phyloP scores from a whole-genome alignment of 225 moss, liverwort and hornwort species.

The Anthoceros angustus region DNA sequence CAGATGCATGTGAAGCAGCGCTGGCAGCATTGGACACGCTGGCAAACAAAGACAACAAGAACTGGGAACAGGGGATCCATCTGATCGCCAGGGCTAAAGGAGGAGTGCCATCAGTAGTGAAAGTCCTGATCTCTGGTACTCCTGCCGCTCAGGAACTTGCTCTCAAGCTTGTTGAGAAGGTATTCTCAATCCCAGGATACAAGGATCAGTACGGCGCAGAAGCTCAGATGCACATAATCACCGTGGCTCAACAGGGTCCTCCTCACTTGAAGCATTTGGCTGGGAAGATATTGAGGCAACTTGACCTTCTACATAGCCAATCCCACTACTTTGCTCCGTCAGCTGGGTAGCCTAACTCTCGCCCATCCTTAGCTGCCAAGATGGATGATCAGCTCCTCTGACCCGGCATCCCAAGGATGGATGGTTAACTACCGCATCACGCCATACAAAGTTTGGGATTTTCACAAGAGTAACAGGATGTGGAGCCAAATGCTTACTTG shows the following conservation, averaged over 20 bases:
- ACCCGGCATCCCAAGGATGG: too few relatives aligned
- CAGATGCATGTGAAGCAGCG: constrained; percentile 33
- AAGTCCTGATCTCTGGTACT: constrained; percentile 28
- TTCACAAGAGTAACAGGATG: too few relatives aligned
- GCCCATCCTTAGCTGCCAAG: too few relatives aligned
- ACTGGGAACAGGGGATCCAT: constrained; percentile 40
- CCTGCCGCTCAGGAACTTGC: constrained; percentile 36
- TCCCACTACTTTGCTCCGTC: constrained; percentile 18
- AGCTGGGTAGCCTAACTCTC: neutral
- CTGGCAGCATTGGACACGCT: constrained; percentile 48
- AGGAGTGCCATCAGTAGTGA: constrained; percentile 36
- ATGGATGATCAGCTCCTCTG: too few relatives aligned
- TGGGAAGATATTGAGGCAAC: constrained; percentile 52
- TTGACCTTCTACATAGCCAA: constrained; percentile 52
- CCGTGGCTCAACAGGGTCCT: constrained; percentile 44
- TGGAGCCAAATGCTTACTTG: too few relatives aligned
- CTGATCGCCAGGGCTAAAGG: constrained; percentile 41
- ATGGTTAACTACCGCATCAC: too few relatives aligned
- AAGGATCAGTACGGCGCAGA: constrained; percentile 27
- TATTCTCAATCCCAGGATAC: constrained; percentile 35
- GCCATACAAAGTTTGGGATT: too few relatives aligned
- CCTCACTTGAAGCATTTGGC: constrained; percentile 46
- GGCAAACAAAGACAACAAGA: constrained; percentile 22
- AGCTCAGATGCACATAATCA: constrained; percentile 74
- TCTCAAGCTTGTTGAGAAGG: constrained; percentile 42